These are phyloP conservation scores for Casuarina glauca DNA, from an alignment of 306 rosid genomes.

Conservation along the genomic window DNA sequence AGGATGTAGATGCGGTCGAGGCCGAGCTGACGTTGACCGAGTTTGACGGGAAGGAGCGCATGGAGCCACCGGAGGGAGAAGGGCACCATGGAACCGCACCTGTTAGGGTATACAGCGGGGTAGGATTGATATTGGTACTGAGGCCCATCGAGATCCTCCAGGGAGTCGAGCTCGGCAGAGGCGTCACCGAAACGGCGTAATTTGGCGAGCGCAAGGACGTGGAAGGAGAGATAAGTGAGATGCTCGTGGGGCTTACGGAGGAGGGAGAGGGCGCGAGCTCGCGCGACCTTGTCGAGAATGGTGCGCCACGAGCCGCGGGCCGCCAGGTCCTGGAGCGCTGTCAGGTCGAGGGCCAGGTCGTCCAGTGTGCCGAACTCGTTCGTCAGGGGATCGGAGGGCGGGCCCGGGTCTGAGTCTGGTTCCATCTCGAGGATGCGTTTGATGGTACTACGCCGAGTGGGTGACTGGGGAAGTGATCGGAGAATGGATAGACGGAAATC, in stretches of 20 bases:
- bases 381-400: slow-evolving; percentile 50
- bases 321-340: slow-evolving; percentile 74
- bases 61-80: slow-evolving; percentile 86
- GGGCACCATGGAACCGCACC: slow-evolving; percentile 87
- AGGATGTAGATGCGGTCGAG: slow-evolving; percentile 66
- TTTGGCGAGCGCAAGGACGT: slow-evolving; percentile 78
- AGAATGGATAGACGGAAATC: background rate
- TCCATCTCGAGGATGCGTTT: slow-evolving; percentile 31
- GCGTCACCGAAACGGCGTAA: slow-evolving; percentile 88
- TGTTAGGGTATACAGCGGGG: slow-evolving; percentile 58
- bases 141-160: slow-evolving; percentile 64
- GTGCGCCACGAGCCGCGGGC: slow-evolving; percentile 91
- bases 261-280: slow-evolving; percentile 73
- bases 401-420: slow-evolving; percentile 32
- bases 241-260: slow-evolving; percentile 90
- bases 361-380: slow-evolving; percentile 47
- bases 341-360: slow-evolving; percentile 63
- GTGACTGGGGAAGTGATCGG: background rate
- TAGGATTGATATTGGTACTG: slow-evolving; percentile 70
- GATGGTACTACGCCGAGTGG: background rate
- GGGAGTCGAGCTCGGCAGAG: slow-evolving; percentile 69
- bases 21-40: slow-evolving; percentile 76
- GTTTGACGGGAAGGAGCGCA: slow-evolving; percentile 66
- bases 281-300: slow-evolving; percentile 73
- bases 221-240: slow-evolving; percentile 72